These are phyloP conservation scores for Amphicarpaea edgeworthii DNA, from an alignment of 306 rosid genomes.

Conservation along the genomic window DNA sequence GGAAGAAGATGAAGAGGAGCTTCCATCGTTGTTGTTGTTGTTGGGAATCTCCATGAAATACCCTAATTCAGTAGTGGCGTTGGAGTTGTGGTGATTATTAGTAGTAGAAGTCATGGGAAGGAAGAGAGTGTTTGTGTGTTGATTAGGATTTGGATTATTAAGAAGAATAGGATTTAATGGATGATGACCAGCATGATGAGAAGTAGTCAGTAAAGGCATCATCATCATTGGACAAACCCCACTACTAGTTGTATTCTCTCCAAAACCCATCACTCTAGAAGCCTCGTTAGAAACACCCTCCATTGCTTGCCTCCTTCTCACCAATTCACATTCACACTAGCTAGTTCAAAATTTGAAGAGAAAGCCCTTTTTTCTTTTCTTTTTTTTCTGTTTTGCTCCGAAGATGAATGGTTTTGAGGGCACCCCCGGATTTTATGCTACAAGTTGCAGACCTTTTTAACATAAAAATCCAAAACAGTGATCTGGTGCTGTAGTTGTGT, in stretches of 20 bases:
- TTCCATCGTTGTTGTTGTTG: constrained; percentile 43
- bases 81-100: constrained; percentile 33
- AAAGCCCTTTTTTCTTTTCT: neutral
- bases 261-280: constrained; percentile 63
- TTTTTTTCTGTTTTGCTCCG: constrained; percentile 40
- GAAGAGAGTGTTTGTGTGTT: constrained; percentile 42
- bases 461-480: constrained; percentile 58
- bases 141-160: constrained; percentile 25
- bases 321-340: neutral
- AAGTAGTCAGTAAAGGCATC: constrained; percentile 70
- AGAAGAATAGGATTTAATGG: constrained; percentile 45
- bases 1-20: constrained; percentile 47
- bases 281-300: constrained; percentile 53
- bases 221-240: constrained; percentile 69
- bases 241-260: constrained; percentile 54
- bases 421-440: constrained; percentile 86
- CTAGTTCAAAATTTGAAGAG: neutral
- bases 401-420: constrained; percentile 8
- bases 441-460: constrained; percentile 59
- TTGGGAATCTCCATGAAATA: constrained; percentile 60
- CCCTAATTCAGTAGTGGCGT: constrained; percentile 40
- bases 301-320: constrained; percentile 32
- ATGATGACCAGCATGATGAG: constrained; percentile 48
- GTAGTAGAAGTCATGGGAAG: constrained; percentile 41
- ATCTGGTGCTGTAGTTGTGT: constrained; percentile 20